Percentiles rank a stretch among this genome's conserved stretches.
Evolutionary conservation across 352 stramenopile genomes (phyloP).

Genomic region (Phytophthora quininea): DNA sequence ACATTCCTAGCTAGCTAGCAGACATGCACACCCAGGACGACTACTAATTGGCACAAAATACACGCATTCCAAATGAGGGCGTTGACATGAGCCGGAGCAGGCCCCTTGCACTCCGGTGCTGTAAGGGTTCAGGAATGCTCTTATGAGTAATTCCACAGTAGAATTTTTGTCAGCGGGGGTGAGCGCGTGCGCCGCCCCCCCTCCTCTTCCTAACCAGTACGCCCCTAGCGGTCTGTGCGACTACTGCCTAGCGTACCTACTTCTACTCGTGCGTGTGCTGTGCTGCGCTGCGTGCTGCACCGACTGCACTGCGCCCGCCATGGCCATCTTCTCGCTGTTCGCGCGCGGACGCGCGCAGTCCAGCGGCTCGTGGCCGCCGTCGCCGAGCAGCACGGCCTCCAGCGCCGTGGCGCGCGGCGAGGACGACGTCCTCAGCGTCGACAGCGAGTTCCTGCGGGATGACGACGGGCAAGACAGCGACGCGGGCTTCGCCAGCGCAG

Average conservation of each 20-base stretch:
- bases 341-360: not conserved
- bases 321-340: not conserved
- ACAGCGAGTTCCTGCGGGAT: not conserved
- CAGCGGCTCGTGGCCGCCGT: not conserved
- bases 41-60: no score
- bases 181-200: slow-evolving; percentile 66
- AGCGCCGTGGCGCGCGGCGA: not conserved
- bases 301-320: not conserved
- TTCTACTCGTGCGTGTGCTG: no score
- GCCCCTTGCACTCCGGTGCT: slow-evolving; percentile 86
- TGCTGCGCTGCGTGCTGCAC: not conserved
- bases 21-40: no score
- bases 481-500: not conserved
- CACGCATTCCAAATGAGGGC: slow-evolving; percentile 43
- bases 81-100: slow-evolving; percentile 90
- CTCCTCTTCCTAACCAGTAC: slow-evolving; percentile 11
- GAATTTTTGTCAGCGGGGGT: slow-evolving; percentile 81
- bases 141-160: slow-evolving; percentile 85
- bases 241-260: not conserved
- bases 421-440: not conserved
- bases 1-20: no score
- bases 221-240: not conserved
- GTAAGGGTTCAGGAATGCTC: slow-evolving; percentile 87
- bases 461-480: no score
- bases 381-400: not conserved